A percentile compares a stretch with the other conserved stretches of the same genome.
phyloP scores from a whole-genome alignment of 1,284 basidiomycete genomes.

The Clitocybe nebularis region DNA sequence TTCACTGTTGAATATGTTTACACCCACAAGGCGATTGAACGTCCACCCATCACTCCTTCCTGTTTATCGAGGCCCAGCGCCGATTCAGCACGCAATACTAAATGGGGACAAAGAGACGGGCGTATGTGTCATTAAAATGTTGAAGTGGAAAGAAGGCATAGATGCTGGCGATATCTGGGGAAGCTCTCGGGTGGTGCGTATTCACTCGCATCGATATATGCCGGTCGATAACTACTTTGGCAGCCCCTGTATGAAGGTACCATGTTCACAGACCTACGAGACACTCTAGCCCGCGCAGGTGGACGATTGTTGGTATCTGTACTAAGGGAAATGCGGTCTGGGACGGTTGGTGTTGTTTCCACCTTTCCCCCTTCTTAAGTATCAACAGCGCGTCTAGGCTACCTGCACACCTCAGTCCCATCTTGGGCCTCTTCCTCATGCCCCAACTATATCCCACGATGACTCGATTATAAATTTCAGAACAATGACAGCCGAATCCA shows the following conservation, averaged over 20 bases:
- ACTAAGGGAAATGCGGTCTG: constrained; percentile 57
- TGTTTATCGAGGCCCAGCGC: constrained; percentile 86
- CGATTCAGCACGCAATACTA: constrained; percentile 84
- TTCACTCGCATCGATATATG: neutral
- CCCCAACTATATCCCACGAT: constrained; percentile 57
- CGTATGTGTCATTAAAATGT: constrained; percentile 68
- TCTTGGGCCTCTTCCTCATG: constrained; percentile 40
- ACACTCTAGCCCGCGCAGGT: constrained; percentile 61
- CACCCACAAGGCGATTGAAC: constrained; percentile 68
- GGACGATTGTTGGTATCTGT: constrained; percentile 70
- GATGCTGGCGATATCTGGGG: constrained; percentile 64
- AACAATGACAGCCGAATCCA: constrained; percentile 49
- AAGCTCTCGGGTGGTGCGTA: constrained; percentile 36
- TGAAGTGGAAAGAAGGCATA: constrained; percentile 51
- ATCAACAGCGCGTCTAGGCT: constrained; percentile 15
- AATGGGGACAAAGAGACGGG: constrained; percentile 61
- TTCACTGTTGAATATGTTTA: constrained; percentile 64
- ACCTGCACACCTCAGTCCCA: constrained; percentile 34
- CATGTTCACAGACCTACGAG: constrained; percentile 55
- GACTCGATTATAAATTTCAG: constrained; percentile 58
- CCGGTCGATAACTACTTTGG: neutral
- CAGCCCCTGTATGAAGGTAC: constrained; percentile 46
- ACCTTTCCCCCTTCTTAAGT: neutral
- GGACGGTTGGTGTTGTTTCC: constrained; percentile 42
- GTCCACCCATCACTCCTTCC: constrained; percentile 92